These are phyloP conservation scores for Starmerella floricola DNA, from an alignment of 805 yeast species.

Conservation along the genomic window DNA sequence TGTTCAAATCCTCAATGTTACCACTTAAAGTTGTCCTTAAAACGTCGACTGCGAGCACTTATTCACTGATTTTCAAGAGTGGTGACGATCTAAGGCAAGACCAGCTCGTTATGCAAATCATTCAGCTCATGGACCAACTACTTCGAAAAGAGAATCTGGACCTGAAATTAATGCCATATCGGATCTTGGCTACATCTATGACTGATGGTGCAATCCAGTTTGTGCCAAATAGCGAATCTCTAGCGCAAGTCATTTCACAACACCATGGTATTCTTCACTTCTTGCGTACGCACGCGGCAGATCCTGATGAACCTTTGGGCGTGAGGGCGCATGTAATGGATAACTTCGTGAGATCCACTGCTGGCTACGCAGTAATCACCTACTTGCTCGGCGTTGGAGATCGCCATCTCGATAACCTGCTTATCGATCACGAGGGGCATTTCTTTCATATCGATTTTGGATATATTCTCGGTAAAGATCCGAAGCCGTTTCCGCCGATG, in stretches of 20 bases:
- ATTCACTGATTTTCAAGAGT: slow-evolving; percentile 81
- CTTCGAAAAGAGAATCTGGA: slow-evolving; percentile 83
- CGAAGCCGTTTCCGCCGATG: slow-evolving; percentile 96
- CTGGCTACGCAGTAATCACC: slow-evolving; percentile 95
- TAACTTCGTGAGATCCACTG: slow-evolving; percentile 85
- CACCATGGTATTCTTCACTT: slow-evolving; percentile 67
- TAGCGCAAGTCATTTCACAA: slow-evolving; percentile 63
- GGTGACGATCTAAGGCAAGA: slow-evolving; percentile 96
- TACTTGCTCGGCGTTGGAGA: slow-evolving; percentile 94
- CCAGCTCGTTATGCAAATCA: slow-evolving; percentile 90
- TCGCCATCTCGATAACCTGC: slow-evolving; percentile 82
- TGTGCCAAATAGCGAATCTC: slow-evolving; percentile 72
- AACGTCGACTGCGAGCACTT: slow-evolving; percentile 40
- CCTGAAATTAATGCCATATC: slow-evolving; percentile 74
- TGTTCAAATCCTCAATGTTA: slow-evolving; percentile 80
- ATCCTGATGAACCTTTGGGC: slow-evolving; percentile 30
- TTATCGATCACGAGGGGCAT: slow-evolving; percentile 69
- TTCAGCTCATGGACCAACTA: slow-evolving; percentile 78
- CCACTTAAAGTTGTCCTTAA: slow-evolving; percentile 76
- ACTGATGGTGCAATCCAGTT: slow-evolving; percentile 88
- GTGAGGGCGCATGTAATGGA: slow-evolving; percentile 68
- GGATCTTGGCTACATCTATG: slow-evolving; percentile 80
- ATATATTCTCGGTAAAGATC: slow-evolving; percentile 90
- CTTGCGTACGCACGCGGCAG: slow-evolving; percentile 54
- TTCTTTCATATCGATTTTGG: slow-evolving; percentile 99